Conservation (phyloP, 345 rosid species). For the Reutealis trisperma region DNA sequence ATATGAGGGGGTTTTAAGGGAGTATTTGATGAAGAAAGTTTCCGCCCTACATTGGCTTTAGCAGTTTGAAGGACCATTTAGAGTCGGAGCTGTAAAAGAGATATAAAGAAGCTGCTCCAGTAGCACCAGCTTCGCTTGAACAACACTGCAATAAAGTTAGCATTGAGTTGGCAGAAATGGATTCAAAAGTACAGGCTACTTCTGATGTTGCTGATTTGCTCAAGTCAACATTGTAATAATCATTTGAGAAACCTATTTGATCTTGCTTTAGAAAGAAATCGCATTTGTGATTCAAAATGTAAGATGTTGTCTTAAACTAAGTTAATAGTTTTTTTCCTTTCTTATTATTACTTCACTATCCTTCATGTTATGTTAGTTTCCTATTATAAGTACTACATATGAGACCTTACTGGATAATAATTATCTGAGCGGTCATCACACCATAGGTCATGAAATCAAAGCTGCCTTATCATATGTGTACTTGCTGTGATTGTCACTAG, state of each 20-base stretch:
- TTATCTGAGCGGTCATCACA: background rate
- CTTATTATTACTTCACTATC: no score
- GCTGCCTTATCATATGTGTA: background rate
- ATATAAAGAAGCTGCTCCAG: conserved; percentile 91
- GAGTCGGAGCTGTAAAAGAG: conserved; percentile 94
- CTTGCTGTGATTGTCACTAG: background rate
- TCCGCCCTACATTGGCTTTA: conserved; percentile 65
- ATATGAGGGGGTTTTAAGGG: conserved; percentile 77
- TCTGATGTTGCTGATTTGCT: conserved; percentile 89
- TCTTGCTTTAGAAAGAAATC: conserved; percentile 81
- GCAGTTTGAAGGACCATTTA: conserved; percentile 74
- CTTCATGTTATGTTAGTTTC: background rate
- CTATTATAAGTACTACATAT: background rate
- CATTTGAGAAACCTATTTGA: conserved; percentile 80
- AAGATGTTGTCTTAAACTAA: conserved; percentile 35
- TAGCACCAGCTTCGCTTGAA: conserved; percentile 94
- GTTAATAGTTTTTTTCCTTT: background rate
- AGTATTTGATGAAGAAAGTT: conserved; percentile 94
- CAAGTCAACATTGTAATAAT: conserved; percentile 86
- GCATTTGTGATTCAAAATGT: conserved; percentile 64
- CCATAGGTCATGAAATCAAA: background rate
- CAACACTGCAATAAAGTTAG: conserved; percentile 76
- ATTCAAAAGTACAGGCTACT: conserved; percentile 75
- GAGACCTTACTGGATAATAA: background rate
- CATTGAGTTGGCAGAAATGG: conserved; percentile 62